A percentile compares a stretch with the other conserved stretches of the same genome.
Conservation (phyloP, 2,329 filamentous ascomycete genomes). For the Ceratocystis eucalypticola region DNA sequence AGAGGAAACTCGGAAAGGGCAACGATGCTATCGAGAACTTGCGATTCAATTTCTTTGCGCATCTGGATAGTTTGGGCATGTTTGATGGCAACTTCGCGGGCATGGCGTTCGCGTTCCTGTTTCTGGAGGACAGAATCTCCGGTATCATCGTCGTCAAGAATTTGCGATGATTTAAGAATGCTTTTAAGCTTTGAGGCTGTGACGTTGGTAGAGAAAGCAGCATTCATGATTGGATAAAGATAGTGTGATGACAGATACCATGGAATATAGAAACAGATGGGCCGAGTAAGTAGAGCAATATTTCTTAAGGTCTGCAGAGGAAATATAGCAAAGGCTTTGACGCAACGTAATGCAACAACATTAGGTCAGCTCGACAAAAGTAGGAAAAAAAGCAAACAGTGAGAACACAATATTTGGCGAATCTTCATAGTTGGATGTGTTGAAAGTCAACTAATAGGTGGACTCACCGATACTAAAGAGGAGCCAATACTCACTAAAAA, state of each 20-base stretch:
- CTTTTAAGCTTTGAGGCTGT: slow-evolving; percentile 33
- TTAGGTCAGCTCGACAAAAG: no score
- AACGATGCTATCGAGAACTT: slow-evolving; percentile 61
- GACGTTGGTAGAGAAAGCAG: slow-evolving; percentile 8
- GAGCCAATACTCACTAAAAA: not conserved
- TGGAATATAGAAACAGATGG: not conserved
- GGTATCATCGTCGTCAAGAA: slow-evolving; percentile 22
- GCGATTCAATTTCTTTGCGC: slow-evolving; percentile 61
- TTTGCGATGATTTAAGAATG: slow-evolving; percentile 44
- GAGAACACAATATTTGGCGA: not conserved
- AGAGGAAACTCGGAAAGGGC: slow-evolving; percentile 50
- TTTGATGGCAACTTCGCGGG: slow-evolving; percentile 55
- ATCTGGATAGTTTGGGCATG: slow-evolving; percentile 74
- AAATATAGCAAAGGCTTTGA: not conserved
- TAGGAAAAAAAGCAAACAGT: not conserved
- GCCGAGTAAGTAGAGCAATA: no score
- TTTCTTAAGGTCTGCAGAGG: not conserved
- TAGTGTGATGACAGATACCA: not conserved
- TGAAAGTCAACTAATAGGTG: not conserved
- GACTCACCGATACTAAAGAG: not conserved
- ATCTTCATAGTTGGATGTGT: not conserved
- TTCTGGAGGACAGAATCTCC: not conserved
- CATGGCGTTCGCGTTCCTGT: slow-evolving; percentile 25
- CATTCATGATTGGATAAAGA: slow-evolving; percentile 10
- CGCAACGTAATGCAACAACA: not conserved